A percentile compares a stretch with the other conserved stretches of the same genome.
Evolutionary conservation across 352 stramenopile genomes (phyloP).

Genomic region (Phytophthora chlamydospora): DNA sequence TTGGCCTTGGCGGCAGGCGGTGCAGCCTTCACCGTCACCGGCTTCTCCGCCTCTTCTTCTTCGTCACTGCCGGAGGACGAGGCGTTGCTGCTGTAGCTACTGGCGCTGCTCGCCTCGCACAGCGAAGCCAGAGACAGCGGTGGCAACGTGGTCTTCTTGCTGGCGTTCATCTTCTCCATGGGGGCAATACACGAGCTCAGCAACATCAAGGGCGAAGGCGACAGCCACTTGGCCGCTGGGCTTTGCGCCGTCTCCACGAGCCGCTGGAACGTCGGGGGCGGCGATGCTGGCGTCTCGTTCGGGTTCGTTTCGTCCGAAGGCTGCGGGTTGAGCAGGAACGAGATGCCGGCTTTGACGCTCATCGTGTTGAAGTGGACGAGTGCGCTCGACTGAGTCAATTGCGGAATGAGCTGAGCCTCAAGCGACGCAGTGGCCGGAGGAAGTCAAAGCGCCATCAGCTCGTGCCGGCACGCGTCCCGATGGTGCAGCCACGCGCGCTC

Average conservation of each 20-base stretch:
- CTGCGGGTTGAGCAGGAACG: slow-evolving; percentile 48
- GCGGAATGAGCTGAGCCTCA: slow-evolving; percentile 7
- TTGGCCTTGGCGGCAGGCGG: slow-evolving; percentile 1
- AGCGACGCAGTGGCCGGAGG: slow-evolving; percentile 8
- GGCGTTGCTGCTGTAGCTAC: slow-evolving; percentile 21
- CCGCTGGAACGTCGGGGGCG: slow-evolving; percentile 20
- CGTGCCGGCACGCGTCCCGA: slow-evolving; percentile 27
- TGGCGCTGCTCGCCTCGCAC: slow-evolving; percentile 24
- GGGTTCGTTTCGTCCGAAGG: background rate
- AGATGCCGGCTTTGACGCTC: slow-evolving; percentile 40
- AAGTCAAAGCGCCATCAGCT: slow-evolving; percentile 5
- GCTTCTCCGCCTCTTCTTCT: slow-evolving; percentile 22
- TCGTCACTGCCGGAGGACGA: slow-evolving; percentile 23
- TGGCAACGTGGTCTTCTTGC: slow-evolving; percentile 13
- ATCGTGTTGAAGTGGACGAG: slow-evolving; percentile 9
- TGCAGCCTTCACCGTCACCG: background rate
- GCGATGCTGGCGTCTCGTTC: slow-evolving; percentile 11
- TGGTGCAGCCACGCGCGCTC: slow-evolving; percentile 30
- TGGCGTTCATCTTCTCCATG: slow-evolving; percentile 29
- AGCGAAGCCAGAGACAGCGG: slow-evolving; percentile 15
- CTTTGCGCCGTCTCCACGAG: slow-evolving; percentile 22
- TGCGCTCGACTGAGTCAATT: slow-evolving; percentile 17
- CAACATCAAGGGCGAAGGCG: slow-evolving; percentile 18
- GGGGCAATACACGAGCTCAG: slow-evolving; percentile 40
- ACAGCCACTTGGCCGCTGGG: slow-evolving; percentile 13